Conservation (phyloP, 805 yeast species). For the Sungouiella thailandica region DNA sequence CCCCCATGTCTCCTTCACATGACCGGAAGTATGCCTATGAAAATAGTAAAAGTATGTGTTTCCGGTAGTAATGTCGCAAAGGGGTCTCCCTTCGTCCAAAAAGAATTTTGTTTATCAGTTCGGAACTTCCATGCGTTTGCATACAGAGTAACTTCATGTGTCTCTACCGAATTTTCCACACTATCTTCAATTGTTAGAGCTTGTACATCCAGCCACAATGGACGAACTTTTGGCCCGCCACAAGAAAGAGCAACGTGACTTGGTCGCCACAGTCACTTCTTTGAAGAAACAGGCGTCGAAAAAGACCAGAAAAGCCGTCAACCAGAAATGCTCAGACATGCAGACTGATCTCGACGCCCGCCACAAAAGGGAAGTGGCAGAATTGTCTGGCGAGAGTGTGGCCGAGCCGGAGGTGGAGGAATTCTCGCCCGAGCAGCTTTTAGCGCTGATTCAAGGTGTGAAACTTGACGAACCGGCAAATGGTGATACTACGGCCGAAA, state of each 20-base stretch:
- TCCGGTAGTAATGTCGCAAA: too few relatives aligned
- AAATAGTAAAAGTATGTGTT: too few relatives aligned
- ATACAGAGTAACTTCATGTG: too few relatives aligned
- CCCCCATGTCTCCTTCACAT: too few relatives aligned
- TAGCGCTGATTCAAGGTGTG: conserved; percentile 25
- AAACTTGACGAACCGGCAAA: conserved; percentile 1
- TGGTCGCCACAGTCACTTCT: conserved; percentile 63
- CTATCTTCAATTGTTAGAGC: too few relatives aligned
- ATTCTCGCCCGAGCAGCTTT: conserved; percentile 60
- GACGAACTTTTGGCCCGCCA: conserved; percentile 59
- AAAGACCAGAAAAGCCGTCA: conserved; percentile 66
- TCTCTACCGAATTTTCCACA: too few relatives aligned
- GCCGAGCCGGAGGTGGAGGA: conserved; percentile 18
- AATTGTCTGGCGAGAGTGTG: conserved; percentile 7
- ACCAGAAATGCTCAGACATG: conserved; percentile 53
- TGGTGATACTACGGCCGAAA: background rate
- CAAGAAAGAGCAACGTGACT: conserved; percentile 61
- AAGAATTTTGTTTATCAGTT: too few relatives aligned
- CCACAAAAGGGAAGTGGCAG: conserved; percentile 51
- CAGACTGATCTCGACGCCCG: conserved; percentile 49
- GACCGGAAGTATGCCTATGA: too few relatives aligned
- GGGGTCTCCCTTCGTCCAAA: too few relatives aligned
- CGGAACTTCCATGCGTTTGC: too few relatives aligned
- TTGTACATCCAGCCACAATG: too few relatives aligned
- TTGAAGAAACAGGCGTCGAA: conserved; percentile 81